Evolutionary conservation across 352 stramenopile species (phyloP).

Genomic region (Phytophthora vignae): DNA sequence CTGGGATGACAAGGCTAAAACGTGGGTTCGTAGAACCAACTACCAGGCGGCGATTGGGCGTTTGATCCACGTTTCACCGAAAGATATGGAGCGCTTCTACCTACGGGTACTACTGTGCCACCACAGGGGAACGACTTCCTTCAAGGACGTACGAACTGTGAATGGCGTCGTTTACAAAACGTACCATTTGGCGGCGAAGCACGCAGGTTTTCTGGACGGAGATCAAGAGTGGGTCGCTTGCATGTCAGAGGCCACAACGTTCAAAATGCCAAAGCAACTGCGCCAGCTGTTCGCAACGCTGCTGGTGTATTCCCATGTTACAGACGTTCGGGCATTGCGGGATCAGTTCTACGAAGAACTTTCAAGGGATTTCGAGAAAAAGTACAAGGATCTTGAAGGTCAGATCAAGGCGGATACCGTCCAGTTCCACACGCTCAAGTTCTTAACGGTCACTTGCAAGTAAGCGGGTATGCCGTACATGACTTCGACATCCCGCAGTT

Average conservation of each 20-base stretch:
- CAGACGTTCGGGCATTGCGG: too few species aligned
- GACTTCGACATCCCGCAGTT: neutral
- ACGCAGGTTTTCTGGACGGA: constrained; percentile 28
- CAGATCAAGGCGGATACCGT: too few species aligned
- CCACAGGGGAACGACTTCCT: constrained; percentile 30
- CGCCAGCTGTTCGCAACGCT: constrained; percentile 43
- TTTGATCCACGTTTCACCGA: neutral
- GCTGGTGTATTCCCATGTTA: too few species aligned
- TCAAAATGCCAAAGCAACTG: constrained; percentile 38
- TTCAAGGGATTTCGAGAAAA: constrained; percentile 12
- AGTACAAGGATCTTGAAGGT: too few species aligned
- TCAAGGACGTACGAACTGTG: constrained; percentile 30
- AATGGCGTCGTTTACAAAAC: constrained; percentile 14
- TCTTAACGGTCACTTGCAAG: neutral
- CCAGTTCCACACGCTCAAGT: too few species aligned
- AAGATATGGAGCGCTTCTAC: constrained; percentile 33
- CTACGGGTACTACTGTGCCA: constrained; percentile 32
- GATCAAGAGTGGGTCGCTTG: constrained; percentile 28
- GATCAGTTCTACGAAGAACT: too few species aligned
- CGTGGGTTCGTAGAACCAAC: constrained; percentile 21
- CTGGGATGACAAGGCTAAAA: neutral
- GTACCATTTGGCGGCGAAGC: constrained; percentile 22
- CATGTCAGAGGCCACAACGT: constrained; percentile 22
- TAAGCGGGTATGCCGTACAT: neutral
- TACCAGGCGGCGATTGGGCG: constrained; percentile 18